A percentile compares a stretch with the other conserved stretches of the same genome.
Evolutionary conservation across 2,329 filamentous ascomycete species (phyloP).

Genomic region (Alternaria consortialis): DNA sequence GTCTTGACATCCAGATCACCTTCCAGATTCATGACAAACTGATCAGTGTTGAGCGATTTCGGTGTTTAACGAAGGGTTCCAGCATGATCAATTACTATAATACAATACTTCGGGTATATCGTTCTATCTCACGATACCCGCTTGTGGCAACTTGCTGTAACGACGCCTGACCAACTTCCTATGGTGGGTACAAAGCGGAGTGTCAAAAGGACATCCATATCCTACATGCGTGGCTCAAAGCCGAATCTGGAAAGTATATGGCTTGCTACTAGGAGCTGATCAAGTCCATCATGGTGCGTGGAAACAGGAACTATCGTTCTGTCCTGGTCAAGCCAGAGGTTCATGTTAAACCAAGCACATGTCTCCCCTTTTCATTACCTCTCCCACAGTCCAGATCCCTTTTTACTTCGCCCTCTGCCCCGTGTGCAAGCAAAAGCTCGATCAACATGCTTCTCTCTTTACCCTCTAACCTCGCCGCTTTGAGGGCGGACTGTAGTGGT

Average conservation of each 20-base stretch:
- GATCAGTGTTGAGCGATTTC: neutral
- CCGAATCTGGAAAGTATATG: neutral
- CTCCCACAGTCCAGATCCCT: constrained; percentile 24
- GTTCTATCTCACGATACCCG: neutral
- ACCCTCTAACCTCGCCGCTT: constrained; percentile 29
- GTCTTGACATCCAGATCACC: neutral
- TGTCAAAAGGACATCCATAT: neutral
- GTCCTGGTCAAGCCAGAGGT: neutral
- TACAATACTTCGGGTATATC: neutral
- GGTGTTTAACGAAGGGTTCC: no score
- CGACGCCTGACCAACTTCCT: neutral
- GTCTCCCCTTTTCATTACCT: constrained; percentile 34
- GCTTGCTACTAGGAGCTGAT: neutral
- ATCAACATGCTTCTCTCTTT: constrained; percentile 42
- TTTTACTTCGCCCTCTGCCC: constrained; percentile 36
- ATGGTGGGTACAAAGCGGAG: neutral
- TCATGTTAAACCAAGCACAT: constrained; percentile 29
- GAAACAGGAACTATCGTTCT: neutral
- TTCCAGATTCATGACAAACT: neutral
- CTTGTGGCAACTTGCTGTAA: neutral
- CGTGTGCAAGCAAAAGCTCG: constrained; percentile 39
- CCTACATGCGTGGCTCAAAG: neutral
- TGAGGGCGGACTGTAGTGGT: constrained; percentile 36
- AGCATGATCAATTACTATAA: neutral
- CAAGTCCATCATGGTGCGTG: neutral